Conservation (phyloP, 805 yeast species). For the Cyberlindnera samutprakarnensis region DNA sequence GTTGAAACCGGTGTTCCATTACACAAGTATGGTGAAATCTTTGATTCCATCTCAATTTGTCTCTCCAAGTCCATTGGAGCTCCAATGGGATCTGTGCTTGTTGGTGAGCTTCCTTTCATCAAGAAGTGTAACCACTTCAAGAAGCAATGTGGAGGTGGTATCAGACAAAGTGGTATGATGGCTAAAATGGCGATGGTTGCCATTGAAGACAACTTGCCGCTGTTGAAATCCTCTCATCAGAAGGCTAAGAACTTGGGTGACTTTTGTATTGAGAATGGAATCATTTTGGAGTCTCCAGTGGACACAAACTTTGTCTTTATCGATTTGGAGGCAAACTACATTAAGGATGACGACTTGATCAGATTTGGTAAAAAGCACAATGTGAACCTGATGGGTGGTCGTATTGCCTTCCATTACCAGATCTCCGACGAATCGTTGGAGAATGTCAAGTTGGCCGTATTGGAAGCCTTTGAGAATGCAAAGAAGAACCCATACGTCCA, state of each 20-base stretch:
- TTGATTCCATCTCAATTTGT: slow-evolving; percentile 88
- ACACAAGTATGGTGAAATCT: slow-evolving; percentile 61
- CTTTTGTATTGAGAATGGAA: slow-evolving; percentile 45
- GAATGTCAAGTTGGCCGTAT: slow-evolving; percentile 46
- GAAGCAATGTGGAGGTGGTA: slow-evolving; percentile 91
- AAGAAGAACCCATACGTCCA: slow-evolving; percentile 42
- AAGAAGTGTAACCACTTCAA: slow-evolving; percentile 75
- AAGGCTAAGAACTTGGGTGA: slow-evolving; percentile 44
- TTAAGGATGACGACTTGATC: slow-evolving; percentile 49
- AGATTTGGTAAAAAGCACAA: slow-evolving; percentile 51
- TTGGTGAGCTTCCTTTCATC: slow-evolving; percentile 54
- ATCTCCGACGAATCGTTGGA: slow-evolving; percentile 47
- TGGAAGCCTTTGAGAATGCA: slow-evolving; percentile 50
- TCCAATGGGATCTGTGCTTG: slow-evolving; percentile 85
- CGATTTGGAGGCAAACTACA: slow-evolving; percentile 39
- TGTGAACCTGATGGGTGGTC: slow-evolving; percentile 60
- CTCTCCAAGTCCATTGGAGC: slow-evolving; percentile 88
- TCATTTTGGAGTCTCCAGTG: slow-evolving; percentile 62
- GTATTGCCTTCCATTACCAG: slow-evolving; percentile 79
- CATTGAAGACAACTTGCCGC: slow-evolving; percentile 57
- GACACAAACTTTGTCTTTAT: slow-evolving; percentile 80
- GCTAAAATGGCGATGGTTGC: slow-evolving; percentile 77
- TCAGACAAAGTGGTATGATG: slow-evolving; percentile 81
- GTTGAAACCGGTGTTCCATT: slow-evolving; percentile 50
- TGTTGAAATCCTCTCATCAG: slow-evolving; percentile 38